Evolutionary conservation across 2,329 filamentous ascomycete genomes (phyloP), one percentile per base, ranked within the genome.

Genomic region (Alternaria sp.): DNA sequence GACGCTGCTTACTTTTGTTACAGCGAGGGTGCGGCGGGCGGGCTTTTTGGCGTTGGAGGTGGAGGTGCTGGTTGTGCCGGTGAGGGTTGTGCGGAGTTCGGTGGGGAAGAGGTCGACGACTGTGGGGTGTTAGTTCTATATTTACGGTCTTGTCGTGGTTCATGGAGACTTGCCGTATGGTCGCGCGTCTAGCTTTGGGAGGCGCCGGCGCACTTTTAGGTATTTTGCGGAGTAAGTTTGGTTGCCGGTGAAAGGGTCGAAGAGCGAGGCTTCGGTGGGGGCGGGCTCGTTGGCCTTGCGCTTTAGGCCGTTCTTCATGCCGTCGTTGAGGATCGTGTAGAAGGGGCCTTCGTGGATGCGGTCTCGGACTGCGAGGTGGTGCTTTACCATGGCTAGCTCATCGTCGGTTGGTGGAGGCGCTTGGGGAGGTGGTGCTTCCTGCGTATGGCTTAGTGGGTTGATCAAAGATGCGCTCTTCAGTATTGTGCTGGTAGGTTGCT

Each of bases 221-320:
- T 88, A 89, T 70, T 84, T 86, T 57, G 86, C 82, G 15, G 85
- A 84, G 72, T 88, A 90, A 0, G 86, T 88, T 43, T 86, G 86
- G 77, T 89, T 89, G 59, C 86, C 86, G 46, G 85, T 83, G 70
- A 90, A 90, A 2, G 88, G 86, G 74, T 90, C 86, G 71, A 89
- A 86, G 0, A 80, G 70, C 12, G 72, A 71, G 8, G 72, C 72
- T 45, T 77, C 75, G 47, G 76, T 75, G 12, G 76, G 73, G n/a
- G 71, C 73, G 19, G 83, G 83, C 62, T 81, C 75, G 55, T 66
- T 72, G 28, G 69, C 74, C 50, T 75, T 78, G 8, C 74, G 64
- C 65, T 77, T 78, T 67, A 84, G 73, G 65, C 78, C 74, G 66
- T 72, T 82, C 75, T 70, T 82, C 79, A 69, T 81, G 60, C 83